Evolutionary conservation across 495 filamentous ascomycete genomes (phyloP).

Genomic region (Penicillium cataractarum): DNA sequence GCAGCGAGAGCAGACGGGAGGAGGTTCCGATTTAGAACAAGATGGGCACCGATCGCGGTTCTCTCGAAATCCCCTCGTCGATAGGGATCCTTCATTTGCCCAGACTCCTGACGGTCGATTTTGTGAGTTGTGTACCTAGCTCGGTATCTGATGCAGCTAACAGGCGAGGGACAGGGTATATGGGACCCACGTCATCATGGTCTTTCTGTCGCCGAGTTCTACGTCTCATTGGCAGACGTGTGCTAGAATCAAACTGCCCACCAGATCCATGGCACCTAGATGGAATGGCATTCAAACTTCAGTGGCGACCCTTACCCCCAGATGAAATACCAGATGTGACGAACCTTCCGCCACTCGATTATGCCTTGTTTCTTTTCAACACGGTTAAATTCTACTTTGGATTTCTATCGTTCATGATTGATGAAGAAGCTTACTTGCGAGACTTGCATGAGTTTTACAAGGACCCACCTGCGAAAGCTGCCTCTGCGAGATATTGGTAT

Average conservation of each 20-base stretch:
- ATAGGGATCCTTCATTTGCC: conserved; percentile 35
- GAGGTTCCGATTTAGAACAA: conserved; percentile 17
- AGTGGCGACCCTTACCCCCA: conserved; percentile 36
- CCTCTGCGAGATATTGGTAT: conserved; percentile 38
- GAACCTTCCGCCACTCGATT: conserved; percentile 39
- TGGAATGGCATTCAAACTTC: conserved; percentile 41
- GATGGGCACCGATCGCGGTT: conserved; percentile 28
- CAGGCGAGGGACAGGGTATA: conserved; percentile 24
- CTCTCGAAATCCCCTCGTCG: conserved; percentile 35
- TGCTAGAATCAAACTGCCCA: conserved; percentile 31
- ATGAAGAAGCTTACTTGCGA: conserved; percentile 37
- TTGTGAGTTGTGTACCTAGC: conserved; percentile 33
- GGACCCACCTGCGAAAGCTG: conserved; percentile 27
- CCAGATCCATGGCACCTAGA: conserved; percentile 40
- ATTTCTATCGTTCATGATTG: conserved; percentile 42
- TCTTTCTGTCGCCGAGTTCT: conserved; percentile 40
- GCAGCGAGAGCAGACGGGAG: not conserved
- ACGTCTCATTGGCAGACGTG: conserved; percentile 30
- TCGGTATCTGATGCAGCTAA: no score
- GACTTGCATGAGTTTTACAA: conserved; percentile 39
- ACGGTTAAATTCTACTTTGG: conserved; percentile 45
- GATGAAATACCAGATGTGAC: conserved; percentile 37
- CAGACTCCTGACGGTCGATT: conserved; percentile 34
- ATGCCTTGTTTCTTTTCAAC: conserved; percentile 43
- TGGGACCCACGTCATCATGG: conserved; percentile 42